Percentiles rank a stretch among this genome's conserved stretches.
Evolutionary conservation across 495 filamentous ascomycete genomes (phyloP).

Genomic region (Neurospora sp.): DNA sequence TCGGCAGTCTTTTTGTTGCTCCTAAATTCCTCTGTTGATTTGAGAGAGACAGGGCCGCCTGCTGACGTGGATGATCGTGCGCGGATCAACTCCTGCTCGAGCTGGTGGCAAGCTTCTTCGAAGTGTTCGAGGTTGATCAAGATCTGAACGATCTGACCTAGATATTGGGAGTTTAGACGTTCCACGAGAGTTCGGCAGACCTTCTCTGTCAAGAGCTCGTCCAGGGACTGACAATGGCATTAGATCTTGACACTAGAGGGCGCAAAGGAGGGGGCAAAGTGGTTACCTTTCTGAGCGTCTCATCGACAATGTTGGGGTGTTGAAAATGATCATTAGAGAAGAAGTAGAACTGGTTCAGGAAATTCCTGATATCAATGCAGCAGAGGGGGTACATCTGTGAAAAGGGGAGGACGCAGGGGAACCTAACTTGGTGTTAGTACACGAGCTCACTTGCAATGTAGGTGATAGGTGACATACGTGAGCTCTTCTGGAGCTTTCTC

Average conservation of each 20-base stretch:
- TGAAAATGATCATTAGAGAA: slow-evolving; percentile 93
- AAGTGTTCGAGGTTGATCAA: slow-evolving; percentile 96
- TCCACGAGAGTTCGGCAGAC: slow-evolving; percentile 87
- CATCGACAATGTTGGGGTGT: slow-evolving; percentile 75
- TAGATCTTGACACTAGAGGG: neutral
- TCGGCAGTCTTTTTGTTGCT: slow-evolving; percentile 91
- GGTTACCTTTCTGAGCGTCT: slow-evolving; percentile 66
- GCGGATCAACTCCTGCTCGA: slow-evolving; percentile 73
- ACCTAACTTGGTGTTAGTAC: slow-evolving; percentile 38
- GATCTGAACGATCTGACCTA: slow-evolving; percentile 96
- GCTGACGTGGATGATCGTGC: slow-evolving; percentile 70
- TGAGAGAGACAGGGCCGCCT: slow-evolving; percentile 61
- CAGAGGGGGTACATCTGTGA: slow-evolving; percentile 98
- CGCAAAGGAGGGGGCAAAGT: neutral
- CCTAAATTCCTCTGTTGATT: slow-evolving; percentile 75
- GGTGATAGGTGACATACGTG: slow-evolving; percentile 42
- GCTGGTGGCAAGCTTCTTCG: slow-evolving; percentile 78
- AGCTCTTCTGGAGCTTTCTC: slow-evolving; percentile 67
- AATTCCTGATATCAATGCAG: slow-evolving; percentile 95
- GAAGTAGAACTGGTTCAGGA: slow-evolving; percentile 91
- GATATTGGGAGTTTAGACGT: slow-evolving; percentile 79
- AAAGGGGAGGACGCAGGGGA: slow-evolving; percentile 88
- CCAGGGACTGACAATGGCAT: slow-evolving; percentile 43
- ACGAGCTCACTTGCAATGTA: neutral
- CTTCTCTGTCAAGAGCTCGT: slow-evolving; percentile 79